These are phyloP conservation scores for Berkeleyomyces basicola DNA, from an alignment of 2,329 filamentous ascomycete genomes.

Conservation along the genomic window DNA sequence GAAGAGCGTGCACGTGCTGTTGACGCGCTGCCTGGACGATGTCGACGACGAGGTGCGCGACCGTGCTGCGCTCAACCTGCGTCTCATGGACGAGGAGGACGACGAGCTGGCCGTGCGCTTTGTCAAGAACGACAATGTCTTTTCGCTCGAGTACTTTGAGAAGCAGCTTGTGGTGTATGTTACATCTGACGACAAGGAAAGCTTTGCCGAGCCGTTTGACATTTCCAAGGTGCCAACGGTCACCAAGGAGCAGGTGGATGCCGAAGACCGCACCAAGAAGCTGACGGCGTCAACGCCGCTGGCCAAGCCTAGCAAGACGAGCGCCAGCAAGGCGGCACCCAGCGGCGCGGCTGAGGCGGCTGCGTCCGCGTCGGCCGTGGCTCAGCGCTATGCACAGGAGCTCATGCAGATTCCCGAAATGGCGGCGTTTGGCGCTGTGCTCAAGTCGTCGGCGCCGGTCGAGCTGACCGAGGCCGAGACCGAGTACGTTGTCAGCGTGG, in stretches of 20 bases:
- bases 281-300: constrained; percentile 83
- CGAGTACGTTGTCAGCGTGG: constrained; percentile 82
- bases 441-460: constrained; percentile 75
- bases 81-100: constrained; percentile 83
- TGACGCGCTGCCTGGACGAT: constrained; percentile 87
- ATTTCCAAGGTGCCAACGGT: constrained; percentile 82
- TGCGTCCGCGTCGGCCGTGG: constrained; percentile 59
- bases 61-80: constrained; percentile 79
- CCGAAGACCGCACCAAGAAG: constrained; percentile 94
- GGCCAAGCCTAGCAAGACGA: constrained; percentile 73
- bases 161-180: constrained; percentile 97
- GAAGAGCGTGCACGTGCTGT: constrained; percentile 80
- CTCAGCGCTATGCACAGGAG: constrained; percentile 79
- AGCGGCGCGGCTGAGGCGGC: constrained; percentile 52
- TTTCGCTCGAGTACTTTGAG: constrained; percentile 84
- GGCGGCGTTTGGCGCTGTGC: constrained; percentile 70
- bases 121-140: constrained; percentile 94
- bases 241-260: constrained; percentile 86
- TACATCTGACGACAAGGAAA: constrained; percentile 74
- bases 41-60: constrained; percentile 96
- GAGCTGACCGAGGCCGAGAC: constrained; percentile 95
- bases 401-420: constrained; percentile 81
- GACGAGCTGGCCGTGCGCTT: constrained; percentile 74
- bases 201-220: constrained; percentile 76
- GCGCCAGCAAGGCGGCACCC: constrained; percentile 50